These are phyloP conservation scores for Porphyrellus sp. DNA, from an alignment of 1,284 basidiomycete genomes.

Conservation along the genomic window DNA sequence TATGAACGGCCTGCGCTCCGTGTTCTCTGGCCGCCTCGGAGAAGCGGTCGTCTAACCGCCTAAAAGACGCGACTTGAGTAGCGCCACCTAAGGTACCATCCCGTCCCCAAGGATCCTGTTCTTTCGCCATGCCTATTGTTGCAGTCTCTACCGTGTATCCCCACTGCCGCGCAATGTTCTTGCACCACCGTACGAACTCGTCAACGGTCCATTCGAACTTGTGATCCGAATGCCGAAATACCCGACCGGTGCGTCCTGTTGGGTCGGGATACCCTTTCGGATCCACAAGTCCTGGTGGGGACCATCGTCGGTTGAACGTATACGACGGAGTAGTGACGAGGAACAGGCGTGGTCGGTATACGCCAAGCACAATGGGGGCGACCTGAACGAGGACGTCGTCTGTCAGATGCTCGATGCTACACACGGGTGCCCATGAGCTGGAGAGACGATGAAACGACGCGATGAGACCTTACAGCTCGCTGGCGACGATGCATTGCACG, in stretches of 20 bases:
- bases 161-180: constrained; percentile 61
- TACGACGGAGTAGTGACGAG: constrained; percentile 90
- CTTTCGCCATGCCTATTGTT: constrained; percentile 54
- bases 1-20: constrained; percentile 36
- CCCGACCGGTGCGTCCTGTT: constrained; percentile 67
- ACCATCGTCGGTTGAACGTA: constrained; percentile 86
- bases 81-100: constrained; percentile 65
- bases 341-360: constrained; percentile 77
- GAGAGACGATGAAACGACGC: background rate
- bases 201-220: constrained; percentile 89
- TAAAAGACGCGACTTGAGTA: constrained; percentile 72
- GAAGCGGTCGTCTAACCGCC: constrained; percentile 39
- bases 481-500: constrained; percentile 81
- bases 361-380: constrained; percentile 76
- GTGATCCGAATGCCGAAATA: constrained; percentile 83
- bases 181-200: constrained; percentile 79
- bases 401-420: constrained; percentile 87
- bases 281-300: constrained; percentile 48
- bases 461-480: constrained; percentile 69
- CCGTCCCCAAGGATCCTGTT: constrained; percentile 67
- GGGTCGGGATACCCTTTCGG: constrained; percentile 70
- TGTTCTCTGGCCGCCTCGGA: constrained; percentile 35
- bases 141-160: constrained; percentile 64
- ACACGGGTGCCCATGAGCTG: constrained; percentile 6
- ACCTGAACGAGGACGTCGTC: constrained; percentile 71